Evolutionary conservation across 176 grass and related monocot species (phyloP).

Genomic region (Phoenix dactylifera): DNA sequence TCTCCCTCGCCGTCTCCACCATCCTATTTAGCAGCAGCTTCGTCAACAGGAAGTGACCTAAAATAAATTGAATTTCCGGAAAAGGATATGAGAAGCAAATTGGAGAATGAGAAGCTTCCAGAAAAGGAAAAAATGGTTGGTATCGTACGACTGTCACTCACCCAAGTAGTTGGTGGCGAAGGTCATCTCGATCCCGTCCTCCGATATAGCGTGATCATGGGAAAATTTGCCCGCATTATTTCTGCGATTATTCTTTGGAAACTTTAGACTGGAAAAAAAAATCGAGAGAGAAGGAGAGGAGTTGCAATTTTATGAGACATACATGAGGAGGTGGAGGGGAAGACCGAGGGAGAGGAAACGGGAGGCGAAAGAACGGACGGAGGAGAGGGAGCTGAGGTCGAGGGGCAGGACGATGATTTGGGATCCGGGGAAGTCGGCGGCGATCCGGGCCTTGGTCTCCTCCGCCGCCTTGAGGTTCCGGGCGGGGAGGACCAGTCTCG

Average conservation of each 20-base stretch:
- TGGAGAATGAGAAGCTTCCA: background rate
- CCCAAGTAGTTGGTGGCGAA: conserved; percentile 98
- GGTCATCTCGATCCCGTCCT: conserved; percentile 96
- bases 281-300: background rate
- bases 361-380: conserved; percentile 55
- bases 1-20: conserved; percentile 52
- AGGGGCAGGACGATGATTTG: conserved; percentile 67
- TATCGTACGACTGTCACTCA: background rate
- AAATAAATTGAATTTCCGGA: background rate
- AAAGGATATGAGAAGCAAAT: background rate
- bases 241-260: conserved; percentile 27
- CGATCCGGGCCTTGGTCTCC: conserved; percentile 52
- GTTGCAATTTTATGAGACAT: background rate
- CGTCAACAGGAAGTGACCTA: conserved; percentile 81
- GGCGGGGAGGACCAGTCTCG: conserved; percentile 65
- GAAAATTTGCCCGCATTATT: conserved; percentile 99
- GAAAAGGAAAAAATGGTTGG: too few species aligned
- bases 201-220: conserved; percentile 72
- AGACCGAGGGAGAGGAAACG: conserved; percentile 57
- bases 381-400: conserved; percentile 83
- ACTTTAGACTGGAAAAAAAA: background rate
- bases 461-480: conserved; percentile 73
- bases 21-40: conserved; percentile 53
- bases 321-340: conserved; percentile 86
- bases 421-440: conserved; percentile 35